Evolutionary conservation across 257 asterid species (phyloP).

Genomic region (Rauvolfia tetraphylla): DNA sequence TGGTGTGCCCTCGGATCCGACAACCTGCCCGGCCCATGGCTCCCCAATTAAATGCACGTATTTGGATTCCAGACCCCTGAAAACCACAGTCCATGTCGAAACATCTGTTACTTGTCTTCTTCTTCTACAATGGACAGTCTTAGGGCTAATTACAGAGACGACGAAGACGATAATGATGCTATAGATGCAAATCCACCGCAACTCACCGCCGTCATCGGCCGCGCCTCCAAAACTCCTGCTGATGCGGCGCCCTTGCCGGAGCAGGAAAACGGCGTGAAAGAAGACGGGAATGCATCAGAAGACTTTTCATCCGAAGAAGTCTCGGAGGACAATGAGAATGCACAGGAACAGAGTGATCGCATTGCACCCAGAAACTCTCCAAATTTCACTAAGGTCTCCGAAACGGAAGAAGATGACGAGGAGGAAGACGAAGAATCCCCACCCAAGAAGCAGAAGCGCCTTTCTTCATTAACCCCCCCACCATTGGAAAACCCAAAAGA

Average conservation of each 20-base stretch:
- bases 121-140: slow-evolving; percentile 43
- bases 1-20: no score
- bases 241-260: slow-evolving; percentile 18
- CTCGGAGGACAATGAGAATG: slow-evolving; percentile 26
- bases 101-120: no score
- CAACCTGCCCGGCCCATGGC: no score
- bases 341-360: background rate
- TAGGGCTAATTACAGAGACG: slow-evolving; percentile 50
- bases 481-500: background rate
- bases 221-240: slow-evolving; percentile 12
- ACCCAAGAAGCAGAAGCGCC: slow-evolving; percentile 59
- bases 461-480: slow-evolving; percentile 27
- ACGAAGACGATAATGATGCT: slow-evolving; percentile 22
- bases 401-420: slow-evolving; percentile 39
- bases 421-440: slow-evolving; percentile 56
- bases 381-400: slow-evolving; percentile 34
- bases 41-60: no score
- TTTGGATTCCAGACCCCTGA: no score
- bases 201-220: background rate
- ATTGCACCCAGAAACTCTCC: slow-evolving; percentile 13
- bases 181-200: slow-evolving; percentile 13
- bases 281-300: slow-evolving; percentile 28
- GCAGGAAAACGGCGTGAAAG: slow-evolving; percentile 23
- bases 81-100: no score
- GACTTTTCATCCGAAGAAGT: slow-evolving; percentile 42